Base-by-base conservation (phyloP, 768 basidiomycete species). In the Suillus luteus region DNA sequence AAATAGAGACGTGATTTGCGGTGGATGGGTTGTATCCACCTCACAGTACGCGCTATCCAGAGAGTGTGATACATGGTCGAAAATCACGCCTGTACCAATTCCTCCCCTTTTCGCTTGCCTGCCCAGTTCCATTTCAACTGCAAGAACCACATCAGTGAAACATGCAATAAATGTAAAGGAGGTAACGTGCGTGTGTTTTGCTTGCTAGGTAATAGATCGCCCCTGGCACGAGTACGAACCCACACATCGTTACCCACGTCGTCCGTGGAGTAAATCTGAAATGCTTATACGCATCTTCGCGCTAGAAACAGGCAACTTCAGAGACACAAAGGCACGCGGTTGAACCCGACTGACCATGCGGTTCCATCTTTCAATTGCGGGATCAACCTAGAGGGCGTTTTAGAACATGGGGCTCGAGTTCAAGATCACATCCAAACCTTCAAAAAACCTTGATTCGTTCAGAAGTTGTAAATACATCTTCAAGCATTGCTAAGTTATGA, bases 281-380 rank as follows among this genome's bases (percentile, higher is more conserved):
- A 71, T 87, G 82, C 72, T 89, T 80, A 76, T 94, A 93, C n/a
- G 86, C 91, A 66, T 87, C 83, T 74, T 95, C 93, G 48, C 94
- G 88, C 93, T 95, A 64, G 10, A 31, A 41, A 41, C 54, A 55
- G 1, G 22, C 3, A 40, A 52, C 55, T 41, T 61, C 40, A 66
- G 41, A 41, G 49, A 24, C 4, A 44, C 19, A 14, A 35, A 52
- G 49, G 24, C 6, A 55, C 40, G n/a, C 63, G 44, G 60, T 22
- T 58, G 40, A 7, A 61, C 60, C 65, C 72, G n/a, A 70, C 72
- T 37, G 60, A 87, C 87, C 87, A 88, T 87, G 33, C 71, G 70
- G 62, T 81, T 80, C 86, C 86, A 89, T 78, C 83, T 77, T 80
- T 87, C 84, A 66, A 87, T 79, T 49, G 86, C 86, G 71, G 85